Evolutionary conservation across 345 rosid species (phyloP), one percentile per base, ranked within the genome.

Genomic region (Pistacia integerrima): DNA sequence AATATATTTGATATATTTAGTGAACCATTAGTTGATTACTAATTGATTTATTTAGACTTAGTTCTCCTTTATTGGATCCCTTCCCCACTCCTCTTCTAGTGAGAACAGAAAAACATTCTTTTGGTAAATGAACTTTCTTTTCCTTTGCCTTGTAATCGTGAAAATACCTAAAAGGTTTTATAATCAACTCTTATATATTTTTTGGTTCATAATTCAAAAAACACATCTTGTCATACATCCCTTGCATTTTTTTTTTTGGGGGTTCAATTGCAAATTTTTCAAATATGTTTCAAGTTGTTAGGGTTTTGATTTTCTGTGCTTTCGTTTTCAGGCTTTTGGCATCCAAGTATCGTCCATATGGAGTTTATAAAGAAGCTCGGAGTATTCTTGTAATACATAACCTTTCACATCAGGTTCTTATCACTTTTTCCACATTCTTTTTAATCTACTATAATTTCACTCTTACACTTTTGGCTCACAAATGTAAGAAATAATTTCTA

Each of bases 341-440:
- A 69, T 86, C 93, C 16, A 96, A 96, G 64, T 96, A 93, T 85
- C 93, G 87, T 73, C 97, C 91, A 22, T 78, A 82, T 72, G 97
- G 98, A 79, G 92, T 93, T 83, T 95, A 93, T 77, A 93, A 90
- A 80, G 97, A 93, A 83, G 96, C 97, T 57, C 87, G 98, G 77
- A 84, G 92, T 76, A 78, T 93, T 78, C 92, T 93, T 35, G 82
- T 93, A 30, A 92, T 96, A 70, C 98, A 93, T 84, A 96, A 96
- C 85, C 98, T 96, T 33, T 93, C 97, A 41, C 98, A 96, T 83
- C 99, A 96, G 94, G 99, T 93, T 64, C 52, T 70, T 78, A 41
- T 73, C 22, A 60, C 28, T 48, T n/a, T 59, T 59, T 80, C 28
- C 66, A 7, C 61, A 65, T 65, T 75, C 3, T 56, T 69, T 51